These are phyloP conservation scores for Gastrolobium bilobum DNA, from an alignment of 306 rosid genomes.

Conservation along the genomic window DNA sequence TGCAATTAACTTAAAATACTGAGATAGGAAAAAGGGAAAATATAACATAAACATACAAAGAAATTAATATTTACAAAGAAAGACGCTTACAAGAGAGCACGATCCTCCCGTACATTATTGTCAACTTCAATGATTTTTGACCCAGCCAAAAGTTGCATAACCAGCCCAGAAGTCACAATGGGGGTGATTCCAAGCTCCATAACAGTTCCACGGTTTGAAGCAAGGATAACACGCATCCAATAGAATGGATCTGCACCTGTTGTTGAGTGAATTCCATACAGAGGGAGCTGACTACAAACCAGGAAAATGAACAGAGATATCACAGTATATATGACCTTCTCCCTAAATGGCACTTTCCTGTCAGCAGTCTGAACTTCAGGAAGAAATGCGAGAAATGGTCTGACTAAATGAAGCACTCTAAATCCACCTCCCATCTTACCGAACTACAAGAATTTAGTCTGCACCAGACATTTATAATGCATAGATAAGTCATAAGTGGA, in stretches of 20 bases:
- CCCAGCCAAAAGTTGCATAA: constrained; percentile 73
- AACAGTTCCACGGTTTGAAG: constrained; percentile 82
- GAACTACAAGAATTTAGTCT: constrained; percentile 29
- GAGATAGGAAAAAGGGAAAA: not conserved
- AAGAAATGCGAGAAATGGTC: constrained; percentile 77
- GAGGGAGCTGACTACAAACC: constrained; percentile 83
- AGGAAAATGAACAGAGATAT: constrained; percentile 72
- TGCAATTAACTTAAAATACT: not conserved
- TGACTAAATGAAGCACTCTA: constrained; percentile 73
- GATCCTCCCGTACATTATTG: constrained; percentile 82
- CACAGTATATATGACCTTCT: constrained; percentile 78
- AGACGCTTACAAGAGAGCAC: constrained; percentile 71
- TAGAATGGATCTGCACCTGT: constrained; percentile 85
- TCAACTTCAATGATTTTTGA: constrained; percentile 75
- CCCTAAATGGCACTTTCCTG: constrained; percentile 70
- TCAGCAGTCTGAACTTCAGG: constrained; percentile 79
- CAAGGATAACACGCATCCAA: constrained; percentile 84
- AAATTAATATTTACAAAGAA: not conserved
- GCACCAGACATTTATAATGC: not conserved
- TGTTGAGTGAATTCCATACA: constrained; percentile 81
- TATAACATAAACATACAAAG: not conserved
- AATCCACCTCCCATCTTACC: constrained; percentile 76
- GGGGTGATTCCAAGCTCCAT: constrained; percentile 87
- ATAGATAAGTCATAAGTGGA: not conserved
- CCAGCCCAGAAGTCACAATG: constrained; percentile 75